A percentile compares a stretch with the other conserved stretches of the same genome.
Conservation (phyloP, 176 grass and related monocot species). For the sorghum (Sorghum bicolor) region DNA sequence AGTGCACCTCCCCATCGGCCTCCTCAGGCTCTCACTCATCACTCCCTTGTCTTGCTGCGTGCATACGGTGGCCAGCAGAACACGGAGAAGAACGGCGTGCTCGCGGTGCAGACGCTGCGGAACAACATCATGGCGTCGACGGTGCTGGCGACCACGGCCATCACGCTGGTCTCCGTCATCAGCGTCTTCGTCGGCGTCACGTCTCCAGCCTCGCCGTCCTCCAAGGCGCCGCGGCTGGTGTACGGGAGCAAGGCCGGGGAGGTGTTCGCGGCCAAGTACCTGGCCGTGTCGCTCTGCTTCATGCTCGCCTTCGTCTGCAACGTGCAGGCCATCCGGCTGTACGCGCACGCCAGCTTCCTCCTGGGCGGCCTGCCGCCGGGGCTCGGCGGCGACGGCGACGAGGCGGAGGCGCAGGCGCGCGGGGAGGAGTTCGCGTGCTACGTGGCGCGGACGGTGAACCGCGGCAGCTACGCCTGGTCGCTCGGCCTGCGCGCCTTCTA, state of each 20-base stretch:
- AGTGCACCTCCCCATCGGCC: not conserved
- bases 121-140: slow-evolving; percentile 98
- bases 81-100: slow-evolving; percentile 61
- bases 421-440: slow-evolving; percentile 35
- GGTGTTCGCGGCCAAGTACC: slow-evolving; percentile 59
- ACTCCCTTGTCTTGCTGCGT: not conserved
- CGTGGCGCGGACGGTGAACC: slow-evolving; percentile 57
- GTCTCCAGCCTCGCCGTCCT: not conserved
- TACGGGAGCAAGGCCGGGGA: slow-evolving; percentile 58
- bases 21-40: not conserved
- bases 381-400: not conserved
- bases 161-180: slow-evolving; percentile 76
- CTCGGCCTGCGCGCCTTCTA: slow-evolving; percentile 88
- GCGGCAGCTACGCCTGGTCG: slow-evolving; percentile 79
- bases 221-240: slow-evolving; percentile 32
- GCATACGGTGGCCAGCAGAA: slow-evolving; percentile 27
- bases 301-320: slow-evolving; percentile 82
- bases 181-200: slow-evolving; percentile 66
- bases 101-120: slow-evolving; percentile 74
- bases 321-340: slow-evolving; percentile 79
- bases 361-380: slow-evolving; percentile 50
- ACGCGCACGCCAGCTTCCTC: slow-evolving; percentile 78
- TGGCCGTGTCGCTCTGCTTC: slow-evolving; percentile 82
- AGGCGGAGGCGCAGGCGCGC: not conserved
- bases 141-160: slow-evolving; percentile 70